Conservation (phyloP, 352 stramenopile species). For the Phytophthora macrochlamydospora region DNA sequence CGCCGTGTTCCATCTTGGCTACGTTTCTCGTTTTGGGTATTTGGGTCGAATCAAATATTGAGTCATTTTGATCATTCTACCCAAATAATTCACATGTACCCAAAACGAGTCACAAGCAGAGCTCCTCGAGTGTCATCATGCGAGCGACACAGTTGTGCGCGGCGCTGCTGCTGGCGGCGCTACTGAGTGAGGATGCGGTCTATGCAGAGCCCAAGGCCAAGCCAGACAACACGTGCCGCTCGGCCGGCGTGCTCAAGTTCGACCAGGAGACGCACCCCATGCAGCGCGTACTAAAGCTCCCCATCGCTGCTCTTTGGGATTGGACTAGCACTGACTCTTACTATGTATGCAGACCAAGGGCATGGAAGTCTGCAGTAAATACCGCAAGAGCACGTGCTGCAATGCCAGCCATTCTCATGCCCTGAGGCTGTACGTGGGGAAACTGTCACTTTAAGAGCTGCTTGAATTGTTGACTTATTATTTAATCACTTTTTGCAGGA, state of each 20-base stretch:
- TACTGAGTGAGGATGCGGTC: constrained; percentile 17
- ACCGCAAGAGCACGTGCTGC: constrained; percentile 83
- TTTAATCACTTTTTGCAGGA: constrained; percentile 35
- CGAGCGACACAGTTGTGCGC: constrained; percentile 12
- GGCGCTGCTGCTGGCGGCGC: constrained; percentile 24
- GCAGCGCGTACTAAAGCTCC: constrained; percentile 49
- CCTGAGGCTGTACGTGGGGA: constrained; percentile 58
- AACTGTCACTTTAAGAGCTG: constrained; percentile 1
- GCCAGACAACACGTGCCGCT: constrained; percentile 51
- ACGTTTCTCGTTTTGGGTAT: neutral
- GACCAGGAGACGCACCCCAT: constrained; percentile 61
- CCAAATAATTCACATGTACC: too few relatives aligned
- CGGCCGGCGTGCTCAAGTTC: constrained; percentile 72
- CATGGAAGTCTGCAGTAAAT: constrained; percentile 83
- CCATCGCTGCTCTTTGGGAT: neutral
- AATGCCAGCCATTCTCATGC: constrained; percentile 69
- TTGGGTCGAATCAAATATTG: too few relatives aligned
- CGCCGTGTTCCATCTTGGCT: constrained; percentile 54
- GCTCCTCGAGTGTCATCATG: constrained; percentile 23
- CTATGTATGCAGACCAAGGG: constrained; percentile 45
- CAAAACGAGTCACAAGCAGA: too few relatives aligned
- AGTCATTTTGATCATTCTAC: neutral
- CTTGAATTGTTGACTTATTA: constrained; percentile 1
- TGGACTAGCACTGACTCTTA: constrained; percentile 1
- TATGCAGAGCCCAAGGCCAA: constrained; percentile 37